A percentile compares a stretch with the other conserved stretches of the same genome.
Conservation (phyloP, 2,329 filamentous ascomycete genomes). For the Bipolaris cookei region DNA sequence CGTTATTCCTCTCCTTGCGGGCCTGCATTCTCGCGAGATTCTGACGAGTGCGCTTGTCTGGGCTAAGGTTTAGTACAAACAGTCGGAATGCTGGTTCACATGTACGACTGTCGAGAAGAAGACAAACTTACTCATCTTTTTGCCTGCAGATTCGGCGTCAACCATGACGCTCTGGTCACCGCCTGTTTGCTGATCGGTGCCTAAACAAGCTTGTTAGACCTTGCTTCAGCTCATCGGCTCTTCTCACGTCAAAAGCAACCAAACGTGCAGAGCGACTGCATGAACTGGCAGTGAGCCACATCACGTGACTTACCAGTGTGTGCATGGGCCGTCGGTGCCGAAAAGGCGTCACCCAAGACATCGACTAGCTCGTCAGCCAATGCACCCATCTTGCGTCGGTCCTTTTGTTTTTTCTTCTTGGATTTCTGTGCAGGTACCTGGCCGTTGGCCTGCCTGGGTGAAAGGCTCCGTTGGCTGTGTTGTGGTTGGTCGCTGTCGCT, state of each 20-base stretch:
- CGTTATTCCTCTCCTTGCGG: constrained; percentile 16
- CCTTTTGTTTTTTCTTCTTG: constrained; percentile 23
- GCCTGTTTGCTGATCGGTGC: constrained; percentile 6
- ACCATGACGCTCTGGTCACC: constrained; percentile 20
- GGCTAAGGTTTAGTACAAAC: background rate
- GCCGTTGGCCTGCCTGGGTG: constrained; percentile 19
- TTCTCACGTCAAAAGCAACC: constrained; percentile 4
- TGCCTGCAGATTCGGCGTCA: constrained; percentile 15
- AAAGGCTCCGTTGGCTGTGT: constrained; percentile 26
- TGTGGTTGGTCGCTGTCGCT: constrained; percentile 37
- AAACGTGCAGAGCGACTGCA: background rate
- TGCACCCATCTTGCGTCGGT: constrained; percentile 30
- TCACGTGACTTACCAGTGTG: constrained; percentile 20
- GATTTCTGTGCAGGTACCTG: constrained; percentile 18
- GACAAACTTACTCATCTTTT: constrained; percentile 29
- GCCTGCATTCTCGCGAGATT: constrained; percentile 30
- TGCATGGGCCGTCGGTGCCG: constrained; percentile 7
- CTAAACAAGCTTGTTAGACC: constrained; percentile 4
- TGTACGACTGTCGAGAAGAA: background rate
- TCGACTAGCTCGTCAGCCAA: constrained; percentile 28
- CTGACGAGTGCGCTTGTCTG: constrained; percentile 29
- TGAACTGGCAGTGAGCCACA: background rate
- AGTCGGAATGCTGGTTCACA: background rate
- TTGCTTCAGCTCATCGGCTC: background rate
- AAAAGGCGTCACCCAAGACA: constrained; percentile 27